These are phyloP conservation scores for Meripilus lineatus DNA, from an alignment of 1,284 basidiomycete species.

Conservation along the genomic window DNA sequence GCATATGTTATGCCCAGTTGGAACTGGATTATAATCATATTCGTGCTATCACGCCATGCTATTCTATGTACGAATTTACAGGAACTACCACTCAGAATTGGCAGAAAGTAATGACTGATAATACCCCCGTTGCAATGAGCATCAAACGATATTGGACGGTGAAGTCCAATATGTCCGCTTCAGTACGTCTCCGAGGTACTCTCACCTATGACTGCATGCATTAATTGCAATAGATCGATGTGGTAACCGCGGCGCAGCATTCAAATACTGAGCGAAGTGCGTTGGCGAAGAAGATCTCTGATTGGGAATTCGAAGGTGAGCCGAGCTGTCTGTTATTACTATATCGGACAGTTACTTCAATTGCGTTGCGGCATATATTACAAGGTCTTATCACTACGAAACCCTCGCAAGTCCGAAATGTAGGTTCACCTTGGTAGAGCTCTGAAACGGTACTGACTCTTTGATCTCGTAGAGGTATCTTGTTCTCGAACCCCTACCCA, in stretches of 20 bases:
- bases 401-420: constrained; percentile 38
- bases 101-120: constrained; percentile 30
- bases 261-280: constrained; percentile 30
- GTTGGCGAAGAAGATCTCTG: constrained; percentile 32
- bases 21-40: constrained; percentile 44
- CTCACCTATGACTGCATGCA: not conserved
- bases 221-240: constrained; percentile 35
- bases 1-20: constrained; percentile 43
- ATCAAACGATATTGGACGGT: constrained; percentile 33
- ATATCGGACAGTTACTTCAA: too few relatives aligned
- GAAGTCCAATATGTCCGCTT: too few relatives aligned
- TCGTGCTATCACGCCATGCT: constrained; percentile 42
- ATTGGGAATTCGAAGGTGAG: constrained; percentile 35
- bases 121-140: constrained; percentile 28
- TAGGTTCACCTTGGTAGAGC: constrained; percentile 16
- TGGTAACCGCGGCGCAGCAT: constrained; percentile 25
- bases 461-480: constrained; percentile 32
- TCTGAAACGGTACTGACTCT: not conserved
- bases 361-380: too few relatives aligned
- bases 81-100: constrained; percentile 19
- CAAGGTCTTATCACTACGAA: constrained; percentile 32
- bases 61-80: constrained; percentile 38
- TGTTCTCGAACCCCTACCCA: constrained; percentile 34
- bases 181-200: too few relatives aligned
- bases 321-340: not conserved